These are phyloP conservation scores for Ophiostoma sp. DNA, from an alignment of 2,329 filamentous ascomycete genomes.

Conservation along the genomic window DNA sequence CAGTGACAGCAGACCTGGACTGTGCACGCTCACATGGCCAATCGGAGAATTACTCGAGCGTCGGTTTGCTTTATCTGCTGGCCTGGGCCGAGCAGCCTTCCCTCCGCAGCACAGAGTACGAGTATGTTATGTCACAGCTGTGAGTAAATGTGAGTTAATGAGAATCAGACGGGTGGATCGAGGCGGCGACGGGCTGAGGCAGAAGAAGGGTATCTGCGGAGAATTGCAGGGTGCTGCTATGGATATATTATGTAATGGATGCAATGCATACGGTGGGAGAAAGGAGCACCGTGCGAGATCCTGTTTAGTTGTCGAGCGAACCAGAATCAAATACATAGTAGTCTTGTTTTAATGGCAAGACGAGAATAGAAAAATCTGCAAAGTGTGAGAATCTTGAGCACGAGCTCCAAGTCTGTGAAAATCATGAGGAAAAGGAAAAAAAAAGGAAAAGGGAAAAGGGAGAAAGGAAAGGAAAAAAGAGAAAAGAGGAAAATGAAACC, in stretches of 20 bases:
- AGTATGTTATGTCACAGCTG: constrained; percentile 12
- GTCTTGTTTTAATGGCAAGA: too few species aligned
- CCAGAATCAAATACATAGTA: neutral
- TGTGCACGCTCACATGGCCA: neutral
- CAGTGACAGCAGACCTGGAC: neutral
- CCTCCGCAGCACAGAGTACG: neutral
- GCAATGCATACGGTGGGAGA: neutral
- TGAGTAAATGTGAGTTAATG: constrained; percentile 9
- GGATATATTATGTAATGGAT: neutral
- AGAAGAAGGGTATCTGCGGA: constrained; percentile 8
- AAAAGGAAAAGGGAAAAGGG: too few species aligned
- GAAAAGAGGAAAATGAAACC: too few species aligned
- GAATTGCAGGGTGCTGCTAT: neutral
- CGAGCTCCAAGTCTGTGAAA: too few species aligned
- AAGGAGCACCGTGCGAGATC: neutral
- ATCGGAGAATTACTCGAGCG: neutral
- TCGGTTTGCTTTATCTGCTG: too few species aligned
- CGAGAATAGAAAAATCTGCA: too few species aligned
- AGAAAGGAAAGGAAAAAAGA: too few species aligned
- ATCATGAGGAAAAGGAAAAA: too few species aligned
- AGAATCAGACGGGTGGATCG: constrained; percentile 1
- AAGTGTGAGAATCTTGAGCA: too few species aligned
- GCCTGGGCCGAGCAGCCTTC: neutral
- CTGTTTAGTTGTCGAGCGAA: too few species aligned
- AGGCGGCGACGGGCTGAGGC: constrained; percentile 5